Evolutionary conservation across 1,284 basidiomycete species (phyloP), one percentile per base, ranked within the genome.

Genomic region (Phylloporus sp.): DNA sequence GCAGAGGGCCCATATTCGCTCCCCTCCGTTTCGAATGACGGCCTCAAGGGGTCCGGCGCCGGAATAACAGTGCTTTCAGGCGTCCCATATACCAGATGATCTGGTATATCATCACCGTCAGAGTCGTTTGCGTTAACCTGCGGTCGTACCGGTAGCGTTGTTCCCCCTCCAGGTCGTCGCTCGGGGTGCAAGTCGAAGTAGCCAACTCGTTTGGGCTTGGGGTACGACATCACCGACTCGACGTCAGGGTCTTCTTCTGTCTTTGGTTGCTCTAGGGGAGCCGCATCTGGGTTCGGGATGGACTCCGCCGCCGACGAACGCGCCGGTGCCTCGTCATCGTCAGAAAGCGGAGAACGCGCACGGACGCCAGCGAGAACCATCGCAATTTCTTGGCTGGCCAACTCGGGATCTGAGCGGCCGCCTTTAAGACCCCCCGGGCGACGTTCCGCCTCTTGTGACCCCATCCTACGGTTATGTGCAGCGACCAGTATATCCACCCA

Each of bases 401-500:
- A 71, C 66, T 92, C 91, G 0, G 91, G 90, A 69, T 92, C 92
- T 53, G 78, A 83, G 47, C 74, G 76, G 28, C 77, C 81, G 61
- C 76, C 77, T 60, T 78, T 80, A 56, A 77, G 67, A 31, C 29
- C 60, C 13, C 67, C 77, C 10, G 68, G 71, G 63, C 77, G 80
- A 55, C 82, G 74, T 61, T 81, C 80, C 17, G 75, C 81, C 60
- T 90, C 88, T 74, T 92, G 90, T 11, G 83, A 82, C 3, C 77
- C 82, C 78, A 93, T 81, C 52, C 89, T 76, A 49, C 89, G 77
- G 26, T 76, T 79, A 64, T 85, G 86, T 53, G 82, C 86, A 50
- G 89, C 89, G 15, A 95, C 91, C 8, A 95, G 79, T 51, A 95
- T 95, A 77, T 95, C 94, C 65, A 92, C 89, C 90, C 91, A 92